Percentiles rank a stretch among this genome's conserved stretches.
phyloP scores from a whole-genome alignment of 1,139 yeast species.

The Hemisphaericaspora xylanilytica region DNA sequence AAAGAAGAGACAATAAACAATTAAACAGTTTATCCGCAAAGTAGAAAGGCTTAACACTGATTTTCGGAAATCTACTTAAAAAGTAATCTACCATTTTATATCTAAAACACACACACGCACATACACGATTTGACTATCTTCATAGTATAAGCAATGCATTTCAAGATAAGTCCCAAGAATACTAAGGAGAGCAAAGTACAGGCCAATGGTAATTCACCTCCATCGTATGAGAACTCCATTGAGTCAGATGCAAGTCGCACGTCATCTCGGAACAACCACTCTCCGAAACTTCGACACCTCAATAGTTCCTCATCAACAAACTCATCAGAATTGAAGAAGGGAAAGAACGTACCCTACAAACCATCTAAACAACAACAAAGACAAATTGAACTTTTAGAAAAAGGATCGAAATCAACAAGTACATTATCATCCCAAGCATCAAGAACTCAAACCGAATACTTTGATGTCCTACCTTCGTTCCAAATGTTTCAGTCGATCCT shows the following conservation, averaged over 20 bases:
- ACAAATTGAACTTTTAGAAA: slow-evolving; percentile 29
- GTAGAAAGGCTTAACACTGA: too few relatives aligned
- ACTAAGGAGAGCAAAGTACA: not conserved
- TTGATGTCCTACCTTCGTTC: slow-evolving; percentile 60
- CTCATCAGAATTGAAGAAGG: not conserved
- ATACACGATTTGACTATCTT: too few relatives aligned
- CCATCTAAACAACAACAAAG: slow-evolving; percentile 38
- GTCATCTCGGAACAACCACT: slow-evolving; percentile 11
- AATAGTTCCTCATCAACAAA: not conserved
- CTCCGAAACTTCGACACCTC: not conserved
- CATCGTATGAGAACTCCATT: slow-evolving; percentile 13
- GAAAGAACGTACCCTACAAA: slow-evolving; percentile 30
- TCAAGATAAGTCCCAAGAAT: not conserved
- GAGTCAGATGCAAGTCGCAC: slow-evolving; percentile 10
- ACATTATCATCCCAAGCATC: slow-evolving; percentile 26
- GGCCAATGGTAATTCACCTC: slow-evolving; percentile 7
- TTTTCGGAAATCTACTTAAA: too few relatives aligned
- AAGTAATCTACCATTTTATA: too few relatives aligned
- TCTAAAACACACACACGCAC: too few relatives aligned
- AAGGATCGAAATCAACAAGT: slow-evolving; percentile 16
- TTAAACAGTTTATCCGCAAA: too few relatives aligned
- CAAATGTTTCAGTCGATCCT: slow-evolving; percentile 60
- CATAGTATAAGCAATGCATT: not conserved
- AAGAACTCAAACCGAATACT: slow-evolving; percentile 41
- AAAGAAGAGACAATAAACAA: too few relatives aligned